Conservation (phyloP, 805 yeast genomes). For the Hanseniaspora lindneri region DNA sequence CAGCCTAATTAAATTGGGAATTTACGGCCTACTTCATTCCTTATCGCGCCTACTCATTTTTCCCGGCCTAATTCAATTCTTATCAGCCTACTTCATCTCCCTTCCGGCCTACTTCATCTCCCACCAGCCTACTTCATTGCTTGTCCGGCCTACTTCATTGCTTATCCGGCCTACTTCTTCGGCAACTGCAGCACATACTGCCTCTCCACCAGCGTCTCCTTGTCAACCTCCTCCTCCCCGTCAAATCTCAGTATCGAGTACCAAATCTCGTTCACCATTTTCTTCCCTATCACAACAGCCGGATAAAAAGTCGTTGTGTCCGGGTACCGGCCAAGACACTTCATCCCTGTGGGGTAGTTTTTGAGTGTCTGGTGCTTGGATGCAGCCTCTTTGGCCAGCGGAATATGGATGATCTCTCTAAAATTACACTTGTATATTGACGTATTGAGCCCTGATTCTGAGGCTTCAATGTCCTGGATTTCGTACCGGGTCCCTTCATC, state of each 20-base stretch:
- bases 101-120: no score
- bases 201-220: conserved; percentile 86
- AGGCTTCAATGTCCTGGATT: conserved; percentile 96
- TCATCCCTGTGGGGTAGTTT: conserved; percentile 60
- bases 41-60: no score
- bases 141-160: not conserved
- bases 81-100: no score
- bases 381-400: conserved; percentile 32
- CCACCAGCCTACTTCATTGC: no score
- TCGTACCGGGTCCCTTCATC: conserved; percentile 69
- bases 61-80: no score
- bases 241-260: conserved; percentile 73
- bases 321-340: conserved; percentile 87
- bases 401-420: conserved; percentile 67
- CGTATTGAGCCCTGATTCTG: conserved; percentile 80
- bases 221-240: conserved; percentile 93
- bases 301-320: conserved; percentile 95
- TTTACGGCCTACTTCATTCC: no score
- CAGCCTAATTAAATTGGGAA: no score
- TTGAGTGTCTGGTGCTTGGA: conserved; percentile 27
- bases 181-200: conserved; percentile 73
- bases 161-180: conserved; percentile 18
- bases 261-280: conserved; percentile 34
- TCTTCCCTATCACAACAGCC: conserved; percentile 75
- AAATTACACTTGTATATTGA: conserved; percentile 71